A percentile compares a stretch with the other conserved stretches of the same genome.
phyloP scores from a whole-genome alignment of 2,329 filamentous ascomycete species.

The Fusarium palustre region DNA sequence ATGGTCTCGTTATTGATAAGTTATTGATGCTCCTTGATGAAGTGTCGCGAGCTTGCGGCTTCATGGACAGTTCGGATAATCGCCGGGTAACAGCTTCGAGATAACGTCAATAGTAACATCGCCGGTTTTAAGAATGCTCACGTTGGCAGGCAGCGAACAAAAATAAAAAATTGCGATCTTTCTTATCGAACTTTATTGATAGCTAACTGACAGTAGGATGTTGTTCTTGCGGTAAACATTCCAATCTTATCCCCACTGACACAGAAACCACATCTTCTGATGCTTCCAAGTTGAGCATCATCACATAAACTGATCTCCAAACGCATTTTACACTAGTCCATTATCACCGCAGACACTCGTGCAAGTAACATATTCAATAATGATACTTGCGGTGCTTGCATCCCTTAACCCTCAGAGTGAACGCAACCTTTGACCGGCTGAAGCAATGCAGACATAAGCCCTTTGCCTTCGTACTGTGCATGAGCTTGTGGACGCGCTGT shows the following conservation, averaged over 20 bases:
- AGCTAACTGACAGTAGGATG: background rate
- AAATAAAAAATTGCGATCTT: too few species aligned
- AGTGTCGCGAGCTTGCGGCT: constrained; percentile 21
- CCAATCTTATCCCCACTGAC: background rate
- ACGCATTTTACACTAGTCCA: background rate
- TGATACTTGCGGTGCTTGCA: constrained; percentile 26
- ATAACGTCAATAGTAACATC: background rate
- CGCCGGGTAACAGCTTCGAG: constrained; percentile 23
- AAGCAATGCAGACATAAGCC: constrained; percentile 31
- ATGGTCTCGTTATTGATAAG: constrained; percentile 35
- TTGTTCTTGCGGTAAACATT: background rate
- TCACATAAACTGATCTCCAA: background rate
- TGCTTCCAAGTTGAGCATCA: background rate
- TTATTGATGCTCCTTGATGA: constrained; percentile 18
- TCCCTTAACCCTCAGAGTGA: constrained; percentile 8
- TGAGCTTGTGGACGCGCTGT: constrained; percentile 15
- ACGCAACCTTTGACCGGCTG: constrained; percentile 10
- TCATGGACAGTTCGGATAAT: constrained; percentile 42
- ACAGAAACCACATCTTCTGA: background rate
- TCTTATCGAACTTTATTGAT: background rate
- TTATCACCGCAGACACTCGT: background rate
- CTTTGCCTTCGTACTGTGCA: background rate
- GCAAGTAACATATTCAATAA: background rate
- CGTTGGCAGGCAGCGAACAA: background rate
- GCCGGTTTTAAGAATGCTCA: background rate